Percentiles rank a stretch among this genome's conserved stretches.
Evolutionary conservation across 2,329 filamentous ascomycete genomes (phyloP).

Genomic region (Colletotrichum musicola): DNA sequence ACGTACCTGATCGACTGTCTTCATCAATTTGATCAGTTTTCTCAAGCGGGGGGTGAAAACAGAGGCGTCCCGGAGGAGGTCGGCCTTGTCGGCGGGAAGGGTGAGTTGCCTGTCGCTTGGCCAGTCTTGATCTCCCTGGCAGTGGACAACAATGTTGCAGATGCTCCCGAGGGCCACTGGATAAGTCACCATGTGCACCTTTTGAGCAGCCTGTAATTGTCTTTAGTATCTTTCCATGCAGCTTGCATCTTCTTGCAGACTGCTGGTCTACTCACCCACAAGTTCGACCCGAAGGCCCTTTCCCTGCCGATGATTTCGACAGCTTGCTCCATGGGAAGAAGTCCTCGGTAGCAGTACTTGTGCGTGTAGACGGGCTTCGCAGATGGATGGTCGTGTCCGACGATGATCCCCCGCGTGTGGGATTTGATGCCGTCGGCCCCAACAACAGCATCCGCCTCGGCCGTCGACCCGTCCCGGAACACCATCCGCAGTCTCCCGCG

Average conservation of each 20-base stretch:
- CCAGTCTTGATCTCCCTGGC: constrained; percentile 49
- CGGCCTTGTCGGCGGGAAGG: constrained; percentile 31
- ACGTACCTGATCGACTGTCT: constrained; percentile 13
- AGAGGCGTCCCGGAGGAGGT: background rate
- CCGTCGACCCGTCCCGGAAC: constrained; percentile 55
- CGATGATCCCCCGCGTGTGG: constrained; percentile 60
- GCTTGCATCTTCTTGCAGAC: background rate
- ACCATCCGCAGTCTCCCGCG: constrained; percentile 43
- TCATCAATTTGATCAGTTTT: background rate
- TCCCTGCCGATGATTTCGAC: constrained; percentile 59
- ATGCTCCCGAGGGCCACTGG: constrained; percentile 66
- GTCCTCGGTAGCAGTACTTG: constrained; percentile 69
- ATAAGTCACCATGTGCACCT: constrained; percentile 70
- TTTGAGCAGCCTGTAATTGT: constrained; percentile 53
- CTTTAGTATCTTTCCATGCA: background rate
- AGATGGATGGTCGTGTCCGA: constrained; percentile 56
- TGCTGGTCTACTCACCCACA: constrained; percentile 65
- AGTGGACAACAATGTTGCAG: constrained; percentile 66
- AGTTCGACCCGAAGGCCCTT: constrained; percentile 52
- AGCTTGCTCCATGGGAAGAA: constrained; percentile 63
- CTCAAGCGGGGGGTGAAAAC: background rate
- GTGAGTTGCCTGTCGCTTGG: constrained; percentile 38
- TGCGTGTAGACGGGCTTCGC: constrained; percentile 60
- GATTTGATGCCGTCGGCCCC: constrained; percentile 71
- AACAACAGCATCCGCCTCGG: constrained; percentile 59